Conservation (phyloP, 805 yeast genomes). For the Suhomyces pyralidae region DNA sequence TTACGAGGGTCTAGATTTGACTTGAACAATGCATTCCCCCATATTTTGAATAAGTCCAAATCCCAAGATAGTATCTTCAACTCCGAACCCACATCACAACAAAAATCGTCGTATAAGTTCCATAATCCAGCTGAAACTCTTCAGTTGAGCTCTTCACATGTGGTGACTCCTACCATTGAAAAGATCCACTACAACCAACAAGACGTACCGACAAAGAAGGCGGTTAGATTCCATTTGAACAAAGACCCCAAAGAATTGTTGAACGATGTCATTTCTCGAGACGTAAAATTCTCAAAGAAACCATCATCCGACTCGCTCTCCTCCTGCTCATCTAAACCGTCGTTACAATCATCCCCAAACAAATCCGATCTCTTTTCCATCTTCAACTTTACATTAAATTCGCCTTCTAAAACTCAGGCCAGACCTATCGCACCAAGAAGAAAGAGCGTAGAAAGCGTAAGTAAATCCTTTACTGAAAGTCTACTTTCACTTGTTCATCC, state of each 20-base stretch:
- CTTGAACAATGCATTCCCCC: conserved; percentile 28
- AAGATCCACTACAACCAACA: conserved; percentile 20
- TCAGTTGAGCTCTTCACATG: conserved; percentile 8
- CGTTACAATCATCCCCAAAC: conserved; percentile 2
- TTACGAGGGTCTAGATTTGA: conserved; percentile 34
- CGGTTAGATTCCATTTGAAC: conserved; percentile 1
- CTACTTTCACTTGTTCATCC: conserved; percentile 21
- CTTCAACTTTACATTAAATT: conserved; percentile 15
- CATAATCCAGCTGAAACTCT: conserved; percentile 37
- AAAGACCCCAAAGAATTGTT: conserved; percentile 14
- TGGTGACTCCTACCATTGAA: conserved; percentile 32
- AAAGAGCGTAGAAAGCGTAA: conserved; percentile 18
- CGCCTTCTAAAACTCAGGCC: conserved; percentile 13
- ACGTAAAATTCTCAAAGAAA: not conserved
- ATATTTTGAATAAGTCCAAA: conserved; percentile 20
- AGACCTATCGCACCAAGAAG: conserved; percentile 5
- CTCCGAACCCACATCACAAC: conserved; percentile 1
- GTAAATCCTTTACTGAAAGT: conserved; percentile 31
- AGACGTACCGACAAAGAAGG: not conserved
- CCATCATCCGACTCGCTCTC: conserved; percentile 1
- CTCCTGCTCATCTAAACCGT: not conserved
- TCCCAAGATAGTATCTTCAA: conserved; percentile 24
- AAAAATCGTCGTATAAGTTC: conserved; percentile 20
- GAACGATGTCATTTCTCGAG: conserved; percentile 17
- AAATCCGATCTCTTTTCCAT: conserved; percentile 15